Base-by-base conservation (phyloP, 2,329 filamentous ascomycete genomes). In the Fusarium pilosicola region DNA sequence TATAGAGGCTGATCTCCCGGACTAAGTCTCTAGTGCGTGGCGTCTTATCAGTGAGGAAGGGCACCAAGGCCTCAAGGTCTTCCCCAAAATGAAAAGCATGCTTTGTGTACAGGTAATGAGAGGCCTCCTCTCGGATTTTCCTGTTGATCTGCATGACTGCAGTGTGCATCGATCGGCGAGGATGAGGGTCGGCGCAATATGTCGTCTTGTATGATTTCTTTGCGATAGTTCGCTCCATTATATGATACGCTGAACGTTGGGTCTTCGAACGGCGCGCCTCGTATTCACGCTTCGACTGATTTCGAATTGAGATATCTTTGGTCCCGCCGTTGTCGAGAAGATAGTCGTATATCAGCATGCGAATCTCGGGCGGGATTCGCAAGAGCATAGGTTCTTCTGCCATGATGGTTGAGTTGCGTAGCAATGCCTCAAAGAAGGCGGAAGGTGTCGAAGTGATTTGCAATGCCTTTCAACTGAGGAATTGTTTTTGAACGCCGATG, bases 11-110 rank as follows among this genome's bases (percentile, higher is more conserved):
- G 17, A 92, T 80, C 41, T 84, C 83, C 36, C 83, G 82, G 66
- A 92, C 80, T 52, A 87, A 81, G 15, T 79, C 78, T 39, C 87
- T 84, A 5, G 87, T 85, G 24, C 79, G 74, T 3, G 85, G 83
- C 6, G 87, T 88, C 39, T 90, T 84, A 77, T 91, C 89, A 38
- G 83, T 81, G 44, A 92, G 82, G 77, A 92, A 92, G 0, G 89
- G 88, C 2, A 87, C 84, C 11, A 90, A 84, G 22, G 89, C 88
- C 79, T 92, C 90, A 71, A 92, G 83, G 79, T 89, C 85, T 54
- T 85, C 84, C 69, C 86, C 87, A 78, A 92, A 92, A 75, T 88
- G 86, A 78, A 92, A 91, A 2, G 83, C 82, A 77, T 90, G 88
- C 62, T 79, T 82, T 13, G 82, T 83, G 79, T 92, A 92, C 7